Conservation (phyloP, 1,284 basidiomycete genomes). For the Leccinum cinnamomeum region DNA sequence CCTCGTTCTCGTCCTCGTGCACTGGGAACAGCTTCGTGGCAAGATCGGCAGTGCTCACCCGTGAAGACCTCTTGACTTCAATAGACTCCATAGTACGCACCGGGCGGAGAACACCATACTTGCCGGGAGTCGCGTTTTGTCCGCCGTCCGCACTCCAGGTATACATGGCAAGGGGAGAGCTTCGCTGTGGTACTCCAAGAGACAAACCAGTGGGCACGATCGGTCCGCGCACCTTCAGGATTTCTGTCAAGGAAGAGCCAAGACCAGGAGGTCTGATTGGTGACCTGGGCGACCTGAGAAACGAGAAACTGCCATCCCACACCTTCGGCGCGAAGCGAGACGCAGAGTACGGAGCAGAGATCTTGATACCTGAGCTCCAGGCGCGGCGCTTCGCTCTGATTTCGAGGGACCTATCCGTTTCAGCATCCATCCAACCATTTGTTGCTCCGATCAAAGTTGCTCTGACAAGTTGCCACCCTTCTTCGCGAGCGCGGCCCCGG, state of each 20-base stretch:
- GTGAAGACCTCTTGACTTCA: constrained; percentile 19
- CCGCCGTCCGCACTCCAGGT: constrained; percentile 17
- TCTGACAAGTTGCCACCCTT: constrained; percentile 32
- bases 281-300: not conserved
- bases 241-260: not conserved
- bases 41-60: constrained; percentile 26
- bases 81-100: constrained; percentile 14
- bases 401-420: constrained; percentile 28
- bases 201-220: constrained; percentile 33
- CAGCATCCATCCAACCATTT: constrained; percentile 30
- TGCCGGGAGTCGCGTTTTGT: constrained; percentile 4
- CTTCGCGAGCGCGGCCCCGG: constrained; percentile 29
- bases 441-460: constrained; percentile 19
- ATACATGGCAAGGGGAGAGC: constrained; percentile 30
- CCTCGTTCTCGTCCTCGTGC: constrained; percentile 24
- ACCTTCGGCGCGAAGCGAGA: constrained; percentile 6
- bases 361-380: constrained; percentile 35
- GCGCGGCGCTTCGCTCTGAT: constrained; percentile 35
- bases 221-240: constrained; percentile 17
- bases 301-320: constrained; percentile 20
- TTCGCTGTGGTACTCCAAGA: constrained; percentile 26
- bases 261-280: constrained; percentile 29
- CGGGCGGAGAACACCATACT: constrained; percentile 20
- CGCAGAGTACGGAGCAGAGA: constrained; percentile 26
- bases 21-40: constrained; percentile 33